These are phyloP conservation scores for Tulasnella sp. DNA, from an alignment of 768 basidiomycete genomes.

Conservation along the genomic window DNA sequence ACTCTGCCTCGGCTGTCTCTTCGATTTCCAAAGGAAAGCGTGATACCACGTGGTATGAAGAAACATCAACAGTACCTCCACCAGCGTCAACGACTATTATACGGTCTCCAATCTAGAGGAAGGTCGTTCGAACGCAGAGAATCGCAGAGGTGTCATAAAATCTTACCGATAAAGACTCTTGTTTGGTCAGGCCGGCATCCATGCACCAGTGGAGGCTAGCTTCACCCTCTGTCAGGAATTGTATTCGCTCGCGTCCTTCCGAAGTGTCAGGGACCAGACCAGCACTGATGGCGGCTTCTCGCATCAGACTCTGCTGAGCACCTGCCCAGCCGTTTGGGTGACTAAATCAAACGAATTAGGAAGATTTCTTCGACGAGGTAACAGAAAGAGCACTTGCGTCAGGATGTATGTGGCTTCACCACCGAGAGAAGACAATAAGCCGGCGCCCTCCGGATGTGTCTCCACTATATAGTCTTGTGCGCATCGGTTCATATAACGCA, in stretches of 20 bases:
- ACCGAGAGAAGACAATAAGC: background rate
- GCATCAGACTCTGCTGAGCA: constrained; percentile 33
- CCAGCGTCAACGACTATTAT: constrained; percentile 44
- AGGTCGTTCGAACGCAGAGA: too few species aligned
- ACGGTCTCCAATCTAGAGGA: background rate
- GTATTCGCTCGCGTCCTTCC: constrained; percentile 31
- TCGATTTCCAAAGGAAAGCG: too few species aligned
- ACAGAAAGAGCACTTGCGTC: too few species aligned
- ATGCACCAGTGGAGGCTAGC: constrained; percentile 41
- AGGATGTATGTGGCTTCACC: background rate
- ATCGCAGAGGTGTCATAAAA: background rate
- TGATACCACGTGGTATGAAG: constrained; percentile 30
- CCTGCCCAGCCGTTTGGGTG: constrained; percentile 39
- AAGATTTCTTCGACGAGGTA: too few species aligned
- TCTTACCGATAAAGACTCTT: constrained; percentile 25
- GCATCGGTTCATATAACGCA: background rate
- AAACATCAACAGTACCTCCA: constrained; percentile 34
- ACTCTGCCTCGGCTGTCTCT: too few species aligned
- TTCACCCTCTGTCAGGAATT: constrained; percentile 42
- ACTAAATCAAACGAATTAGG: background rate
- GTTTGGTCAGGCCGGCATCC: constrained; percentile 25
- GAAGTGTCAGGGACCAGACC: constrained; percentile 30
- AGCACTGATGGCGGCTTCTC: constrained; percentile 34
- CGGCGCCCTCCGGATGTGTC: background rate
- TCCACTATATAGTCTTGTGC: background rate